phyloP scores from a whole-genome alignment of 257 asterid species.

The Salvia rosmarinus region DNA sequence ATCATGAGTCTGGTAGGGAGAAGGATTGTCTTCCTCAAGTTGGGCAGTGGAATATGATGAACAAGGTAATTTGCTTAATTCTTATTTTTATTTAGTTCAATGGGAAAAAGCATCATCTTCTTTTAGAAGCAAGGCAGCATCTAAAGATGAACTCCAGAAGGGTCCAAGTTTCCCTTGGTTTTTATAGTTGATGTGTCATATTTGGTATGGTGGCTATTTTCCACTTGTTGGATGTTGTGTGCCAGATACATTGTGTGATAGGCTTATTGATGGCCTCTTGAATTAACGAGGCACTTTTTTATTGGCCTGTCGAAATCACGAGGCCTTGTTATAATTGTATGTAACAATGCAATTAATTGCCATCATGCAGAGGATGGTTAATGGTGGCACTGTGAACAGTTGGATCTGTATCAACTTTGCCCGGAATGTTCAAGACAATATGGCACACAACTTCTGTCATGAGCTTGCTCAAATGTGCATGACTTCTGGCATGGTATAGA shows the following conservation, averaged over 20 bases:
- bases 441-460: constrained; percentile 68
- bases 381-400: constrained; percentile 81
- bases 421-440: constrained; percentile 68
- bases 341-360: constrained; percentile 15
- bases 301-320: too few species aligned
- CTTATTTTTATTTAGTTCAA: background rate
- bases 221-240: background rate
- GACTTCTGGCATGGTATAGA: constrained; percentile 89
- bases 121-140: constrained; percentile 9
- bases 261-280: background rate
- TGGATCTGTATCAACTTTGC: constrained; percentile 95
- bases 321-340: background rate
- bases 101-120: background rate
- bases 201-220: background rate
- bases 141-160: too few species aligned
- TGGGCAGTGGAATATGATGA: constrained; percentile 99
- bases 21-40: constrained; percentile 90
- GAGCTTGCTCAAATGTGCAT: constrained; percentile 95
- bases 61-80: constrained; percentile 56
- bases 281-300: background rate
- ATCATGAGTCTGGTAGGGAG: constrained; percentile 93
- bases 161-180: background rate
- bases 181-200: background rate
- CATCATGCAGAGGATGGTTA: constrained; percentile 82
- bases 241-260: background rate